Conservation (phyloP, 2,329 filamentous ascomycete genomes). For the Fusarium marasasianum region DNA sequence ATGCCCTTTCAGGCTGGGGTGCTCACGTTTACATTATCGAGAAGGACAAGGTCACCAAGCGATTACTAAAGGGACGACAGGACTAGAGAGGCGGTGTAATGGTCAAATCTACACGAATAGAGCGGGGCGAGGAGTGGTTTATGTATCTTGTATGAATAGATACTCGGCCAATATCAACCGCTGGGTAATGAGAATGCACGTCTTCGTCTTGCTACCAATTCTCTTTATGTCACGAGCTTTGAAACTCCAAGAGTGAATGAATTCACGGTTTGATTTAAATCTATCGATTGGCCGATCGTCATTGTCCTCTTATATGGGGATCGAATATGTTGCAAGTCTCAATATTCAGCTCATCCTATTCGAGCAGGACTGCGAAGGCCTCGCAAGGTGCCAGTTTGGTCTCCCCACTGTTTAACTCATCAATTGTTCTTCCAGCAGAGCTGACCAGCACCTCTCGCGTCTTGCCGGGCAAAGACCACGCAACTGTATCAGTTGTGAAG, state of each 20-base stretch:
- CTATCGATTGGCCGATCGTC: background rate
- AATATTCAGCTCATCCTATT: background rate
- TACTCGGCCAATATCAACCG: constrained; percentile 39
- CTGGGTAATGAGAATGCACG: constrained; percentile 42
- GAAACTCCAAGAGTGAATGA: background rate
- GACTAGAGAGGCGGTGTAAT: constrained; percentile 65
- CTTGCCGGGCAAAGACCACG: constrained; percentile 44
- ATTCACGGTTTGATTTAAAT: background rate
- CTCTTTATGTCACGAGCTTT: background rate
- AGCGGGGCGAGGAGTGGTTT: constrained; percentile 28
- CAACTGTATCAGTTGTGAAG: constrained; percentile 47
- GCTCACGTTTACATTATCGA: constrained; percentile 99
- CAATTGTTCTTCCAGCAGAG: constrained; percentile 42
- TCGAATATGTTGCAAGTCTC: background rate
- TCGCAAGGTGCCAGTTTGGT: constrained; percentile 51
- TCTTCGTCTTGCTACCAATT: constrained; percentile 7
- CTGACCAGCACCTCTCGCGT: constrained; percentile 50
- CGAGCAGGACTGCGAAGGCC: constrained; percentile 48
- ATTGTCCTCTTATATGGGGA: constrained; percentile 45
- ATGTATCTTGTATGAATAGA: constrained; percentile 50
- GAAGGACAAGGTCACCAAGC: constrained; percentile 99
- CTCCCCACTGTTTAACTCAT: constrained; percentile 40
- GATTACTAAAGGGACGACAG: constrained; percentile 96
- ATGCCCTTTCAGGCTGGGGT: constrained; percentile 97
- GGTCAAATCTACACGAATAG: constrained; percentile 26